Evolutionary conservation across 805 yeast genomes (phyloP), one percentile per base, ranked within the genome.

Genomic region (Ogataea glucozyma): DNA sequence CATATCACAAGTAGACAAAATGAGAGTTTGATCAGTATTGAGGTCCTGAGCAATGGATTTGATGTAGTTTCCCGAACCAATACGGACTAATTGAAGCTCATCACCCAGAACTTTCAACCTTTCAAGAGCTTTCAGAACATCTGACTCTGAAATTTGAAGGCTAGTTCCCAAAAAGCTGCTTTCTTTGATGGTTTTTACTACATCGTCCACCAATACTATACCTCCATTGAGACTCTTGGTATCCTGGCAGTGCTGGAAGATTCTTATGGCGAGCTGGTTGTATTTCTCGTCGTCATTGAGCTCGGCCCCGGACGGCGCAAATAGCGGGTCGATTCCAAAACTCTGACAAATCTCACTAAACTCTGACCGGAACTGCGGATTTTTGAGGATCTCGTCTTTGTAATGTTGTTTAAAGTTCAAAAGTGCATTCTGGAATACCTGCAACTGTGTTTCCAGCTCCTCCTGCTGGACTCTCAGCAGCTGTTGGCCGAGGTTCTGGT

Each of bases 151-250:
- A 67, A 57, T 9, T 18, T 51, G 65, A 49, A 46, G 58, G 43
- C 65, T 60, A 40, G 60, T 56, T 19, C 65, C 29, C n/a, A 23
- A 18, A 16, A 14, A 11, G 34, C 51, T 44, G 31, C 47, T 52
- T 12, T 51, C 38, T 13, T 46, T 55, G 44, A 69, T 57, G 11
- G 66, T 53, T 4, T 57, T 56, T 14, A 71, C 56, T 21, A 84
- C 62, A 44, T 81, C 84, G 27, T 76, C 70, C 19, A 87, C 67
- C 0, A 86, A 70, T 17, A 89, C 75, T 11, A 88, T 68, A 0
- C 97, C 97, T 12, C 97, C 97, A 58, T 88, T 90, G 46, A 81
- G 66, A 43, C 76, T 81, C 49, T 83, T 66, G 2, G 91, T 84
- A 18, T 72, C 70, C 41, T 83, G 79, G 56, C 95, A 86, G 3